Evolutionary conservation across 2,329 filamentous ascomycete species (phyloP).

Genomic region (Zasmidium angulare): DNA sequence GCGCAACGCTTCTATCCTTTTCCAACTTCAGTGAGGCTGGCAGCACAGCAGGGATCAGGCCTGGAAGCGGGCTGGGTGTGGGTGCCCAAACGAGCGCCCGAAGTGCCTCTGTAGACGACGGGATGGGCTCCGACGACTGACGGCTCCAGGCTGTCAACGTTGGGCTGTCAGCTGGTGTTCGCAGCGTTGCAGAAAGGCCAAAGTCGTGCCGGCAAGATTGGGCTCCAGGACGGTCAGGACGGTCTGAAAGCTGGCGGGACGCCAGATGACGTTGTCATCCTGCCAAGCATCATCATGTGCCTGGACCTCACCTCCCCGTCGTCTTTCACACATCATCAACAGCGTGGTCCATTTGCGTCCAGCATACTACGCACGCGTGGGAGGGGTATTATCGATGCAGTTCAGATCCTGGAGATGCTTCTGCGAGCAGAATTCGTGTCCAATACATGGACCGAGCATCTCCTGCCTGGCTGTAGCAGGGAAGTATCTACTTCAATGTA

Average conservation of each 20-base stretch:
- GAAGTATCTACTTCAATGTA: too few relatives aligned
- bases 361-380: too few relatives aligned
- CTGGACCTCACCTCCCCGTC: not conserved
- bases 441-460: too few relatives aligned
- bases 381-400: too few relatives aligned
- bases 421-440: too few relatives aligned
- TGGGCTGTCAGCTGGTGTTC: not conserved
- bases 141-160: not conserved
- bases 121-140: not conserved
- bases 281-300: not conserved
- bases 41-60: conserved; percentile 6
- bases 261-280: not conserved
- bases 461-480: too few relatives aligned
- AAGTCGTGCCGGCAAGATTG: not conserved
- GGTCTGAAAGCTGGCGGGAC: not conserved
- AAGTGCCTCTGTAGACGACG: not conserved
- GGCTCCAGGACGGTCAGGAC: not conserved
- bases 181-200: not conserved
- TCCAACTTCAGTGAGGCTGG: conserved; percentile 6
- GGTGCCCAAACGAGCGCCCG: not conserved
- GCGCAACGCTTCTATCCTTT: conserved; percentile 4
- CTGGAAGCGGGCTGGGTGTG: not conserved
- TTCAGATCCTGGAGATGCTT: too few relatives aligned
- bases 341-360: too few relatives aligned
- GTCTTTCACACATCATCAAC: too few relatives aligned